Conservation (phyloP, 495 filamentous ascomycete species). For the Schizothecium vesticola region DNA sequence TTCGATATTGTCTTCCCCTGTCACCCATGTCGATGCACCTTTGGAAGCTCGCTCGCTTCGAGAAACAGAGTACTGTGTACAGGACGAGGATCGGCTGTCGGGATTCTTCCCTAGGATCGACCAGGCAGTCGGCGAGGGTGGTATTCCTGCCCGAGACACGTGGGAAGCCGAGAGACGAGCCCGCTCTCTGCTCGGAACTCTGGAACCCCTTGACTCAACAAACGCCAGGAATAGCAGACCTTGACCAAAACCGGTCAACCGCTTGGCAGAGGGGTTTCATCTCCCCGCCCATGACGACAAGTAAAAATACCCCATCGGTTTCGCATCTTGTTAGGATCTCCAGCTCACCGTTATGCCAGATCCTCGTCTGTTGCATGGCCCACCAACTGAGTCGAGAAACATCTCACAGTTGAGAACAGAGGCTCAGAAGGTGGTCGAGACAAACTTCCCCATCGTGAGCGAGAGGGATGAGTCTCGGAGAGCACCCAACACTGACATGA, state of each 20-base stretch:
- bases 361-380: not conserved
- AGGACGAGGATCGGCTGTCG: conserved; percentile 18
- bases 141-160: conserved; percentile 17
- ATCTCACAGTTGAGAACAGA: not conserved
- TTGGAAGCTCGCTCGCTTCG: not conserved
- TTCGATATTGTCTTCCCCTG: not conserved
- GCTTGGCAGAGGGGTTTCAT: conserved; percentile 24
- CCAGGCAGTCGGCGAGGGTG: conserved; percentile 13
- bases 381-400: not conserved
- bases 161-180: conserved; percentile 10
- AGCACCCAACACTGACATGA: not conserved
- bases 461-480: too few species aligned
- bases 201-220: not conserved
- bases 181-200: not conserved
- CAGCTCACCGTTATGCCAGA: not conserved
- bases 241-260: conserved; percentile 13
- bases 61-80: not conserved
- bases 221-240: conserved; percentile 6
- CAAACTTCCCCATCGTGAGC: not conserved
- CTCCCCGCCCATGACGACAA: conserved; percentile 7
- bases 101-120: conserved; percentile 16
- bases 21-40: not conserved
- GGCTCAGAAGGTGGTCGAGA: not conserved
- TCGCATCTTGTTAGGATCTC: conserved; percentile 24
- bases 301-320: conserved; percentile 14